These are phyloP conservation scores for Periconia sp. DNA, from an alignment of 2,329 filamentous ascomycete species.

Conservation along the genomic window DNA sequence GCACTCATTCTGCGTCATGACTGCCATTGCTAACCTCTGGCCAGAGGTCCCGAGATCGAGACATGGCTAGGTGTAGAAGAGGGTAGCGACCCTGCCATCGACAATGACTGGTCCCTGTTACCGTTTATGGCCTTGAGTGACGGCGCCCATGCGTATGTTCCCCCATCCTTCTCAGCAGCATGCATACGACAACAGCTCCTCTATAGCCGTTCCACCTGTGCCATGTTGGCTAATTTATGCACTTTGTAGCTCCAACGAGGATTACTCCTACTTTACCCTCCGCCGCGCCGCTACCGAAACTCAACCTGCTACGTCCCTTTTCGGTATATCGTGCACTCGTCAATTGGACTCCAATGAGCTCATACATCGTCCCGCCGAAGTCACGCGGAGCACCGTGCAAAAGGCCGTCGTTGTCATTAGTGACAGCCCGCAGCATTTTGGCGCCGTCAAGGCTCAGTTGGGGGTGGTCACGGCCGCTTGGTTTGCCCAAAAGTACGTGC, in stretches of 20 bases:
- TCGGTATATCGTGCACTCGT: conserved; percentile 92
- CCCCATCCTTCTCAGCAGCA: not conserved
- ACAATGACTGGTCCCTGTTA: conserved; percentile 87
- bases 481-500: conserved; percentile 75
- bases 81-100: conserved; percentile 73
- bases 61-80: conserved; percentile 80
- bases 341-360: conserved; percentile 82
- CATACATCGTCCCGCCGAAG: conserved; percentile 77
- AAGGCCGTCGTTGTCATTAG: conserved; percentile 97
- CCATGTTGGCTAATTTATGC: not conserved
- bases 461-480: conserved; percentile 90
- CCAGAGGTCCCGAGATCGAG: conserved; percentile 86
- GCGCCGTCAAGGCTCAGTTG: conserved; percentile 84
- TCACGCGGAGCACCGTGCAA: conserved; percentile 96
- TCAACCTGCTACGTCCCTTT: conserved; percentile 74
- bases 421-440: conserved; percentile 86
- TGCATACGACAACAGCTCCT: not conserved
- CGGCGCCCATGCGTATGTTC: conserved; percentile 83
- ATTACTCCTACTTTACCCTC: conserved; percentile 98
- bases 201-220: not conserved
- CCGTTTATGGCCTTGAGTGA: conserved; percentile 98
- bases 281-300: conserved; percentile 55
- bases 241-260: conserved; percentile 72
- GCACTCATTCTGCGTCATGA: conserved; percentile 2
- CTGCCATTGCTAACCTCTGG: conserved; percentile 8